Conservation (phyloP, 768 basidiomycete genomes). For the Suillus brevipes region DNA sequence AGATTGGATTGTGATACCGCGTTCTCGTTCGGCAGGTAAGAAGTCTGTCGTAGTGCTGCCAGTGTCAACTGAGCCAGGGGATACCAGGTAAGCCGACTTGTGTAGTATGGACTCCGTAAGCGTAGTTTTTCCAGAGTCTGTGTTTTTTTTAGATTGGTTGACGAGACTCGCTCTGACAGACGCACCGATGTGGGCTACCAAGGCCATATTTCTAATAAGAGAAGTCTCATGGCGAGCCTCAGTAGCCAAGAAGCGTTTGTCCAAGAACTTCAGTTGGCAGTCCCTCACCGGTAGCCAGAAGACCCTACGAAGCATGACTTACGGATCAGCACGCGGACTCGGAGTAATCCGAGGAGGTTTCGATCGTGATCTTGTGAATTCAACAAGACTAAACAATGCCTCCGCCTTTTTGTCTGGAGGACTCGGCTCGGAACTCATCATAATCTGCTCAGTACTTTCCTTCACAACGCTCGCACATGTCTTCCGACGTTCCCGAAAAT, state of each 20-base stretch:
- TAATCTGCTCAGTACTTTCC: not conserved
- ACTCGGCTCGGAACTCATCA: not conserved
- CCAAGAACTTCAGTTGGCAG: not conserved
- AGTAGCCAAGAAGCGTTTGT: conserved; percentile 25
- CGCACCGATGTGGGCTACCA: conserved; percentile 88
- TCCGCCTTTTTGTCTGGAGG: conserved; percentile 1
- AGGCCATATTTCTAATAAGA: conserved; percentile 72
- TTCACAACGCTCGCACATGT: not conserved
- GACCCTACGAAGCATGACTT: conserved; percentile 23
- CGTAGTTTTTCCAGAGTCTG: conserved; percentile 90
- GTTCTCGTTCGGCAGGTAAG: conserved; percentile 83
- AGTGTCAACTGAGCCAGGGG: conserved; percentile 82
- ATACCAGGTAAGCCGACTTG: conserved; percentile 68
- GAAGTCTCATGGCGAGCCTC: conserved; percentile 33
- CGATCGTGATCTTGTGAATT: not conserved
- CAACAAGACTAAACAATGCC: conserved; percentile 22
- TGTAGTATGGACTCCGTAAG: conserved; percentile 85
- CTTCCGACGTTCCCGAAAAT: conserved; percentile 24
- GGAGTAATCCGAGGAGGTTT: conserved; percentile 1
- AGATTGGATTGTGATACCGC: conserved; percentile 91
- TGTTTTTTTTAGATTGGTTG: not conserved
- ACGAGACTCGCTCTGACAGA: not conserved
- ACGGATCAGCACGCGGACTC: not conserved
- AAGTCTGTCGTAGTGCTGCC: conserved; percentile 93
- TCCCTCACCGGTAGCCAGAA: not conserved